These are phyloP conservation scores for Triticum dicoccoides DNA, from an alignment of 176 grass and related monocot genomes.

Conservation along the genomic window DNA sequence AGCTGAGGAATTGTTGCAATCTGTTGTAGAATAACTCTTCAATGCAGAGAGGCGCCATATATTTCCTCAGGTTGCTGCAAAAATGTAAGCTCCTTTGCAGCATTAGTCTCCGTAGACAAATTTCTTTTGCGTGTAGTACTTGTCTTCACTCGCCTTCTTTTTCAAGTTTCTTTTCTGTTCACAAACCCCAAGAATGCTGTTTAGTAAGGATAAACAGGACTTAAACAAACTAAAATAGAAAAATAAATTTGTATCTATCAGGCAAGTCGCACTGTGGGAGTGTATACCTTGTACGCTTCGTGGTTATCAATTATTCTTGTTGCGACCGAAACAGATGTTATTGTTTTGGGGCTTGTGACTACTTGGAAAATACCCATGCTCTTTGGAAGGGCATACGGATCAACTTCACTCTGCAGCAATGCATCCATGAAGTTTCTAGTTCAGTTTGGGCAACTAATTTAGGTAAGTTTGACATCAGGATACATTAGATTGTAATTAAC, in stretches of 20 bases:
- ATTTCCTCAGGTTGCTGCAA: constrained; percentile 26
- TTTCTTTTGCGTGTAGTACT: constrained; percentile 80
- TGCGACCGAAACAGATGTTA: constrained; percentile 64
- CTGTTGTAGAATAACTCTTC: constrained; percentile 40
- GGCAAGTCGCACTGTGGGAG: neutral
- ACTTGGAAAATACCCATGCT: constrained; percentile 76
- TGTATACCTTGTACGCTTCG: constrained; percentile 87
- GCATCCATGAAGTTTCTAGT: constrained; percentile 12
- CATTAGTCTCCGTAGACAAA: constrained; percentile 75
- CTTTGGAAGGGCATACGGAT: constrained; percentile 72
- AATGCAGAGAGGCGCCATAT: constrained; percentile 16
- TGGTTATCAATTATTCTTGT: constrained; percentile 76
- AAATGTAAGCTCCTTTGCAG: constrained; percentile 24
- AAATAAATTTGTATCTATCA: neutral
- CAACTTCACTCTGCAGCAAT: constrained; percentile 50
- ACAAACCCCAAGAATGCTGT: constrained; percentile 1
- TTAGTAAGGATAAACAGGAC: neutral
- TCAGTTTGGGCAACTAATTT: constrained; percentile 14
- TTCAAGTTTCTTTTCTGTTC: constrained; percentile 77
- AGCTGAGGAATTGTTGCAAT: constrained; percentile 23
- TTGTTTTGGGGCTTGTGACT: constrained; percentile 72
- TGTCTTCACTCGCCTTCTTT: constrained; percentile 85
- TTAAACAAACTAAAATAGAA: constrained; percentile 3
- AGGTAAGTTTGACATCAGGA: constrained; percentile 9
- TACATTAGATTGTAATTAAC: constrained; percentile 14